Evolutionary conservation across 2,329 filamentous ascomycete species (phyloP).

Genomic region (Domatiomyces globalis): DNA sequence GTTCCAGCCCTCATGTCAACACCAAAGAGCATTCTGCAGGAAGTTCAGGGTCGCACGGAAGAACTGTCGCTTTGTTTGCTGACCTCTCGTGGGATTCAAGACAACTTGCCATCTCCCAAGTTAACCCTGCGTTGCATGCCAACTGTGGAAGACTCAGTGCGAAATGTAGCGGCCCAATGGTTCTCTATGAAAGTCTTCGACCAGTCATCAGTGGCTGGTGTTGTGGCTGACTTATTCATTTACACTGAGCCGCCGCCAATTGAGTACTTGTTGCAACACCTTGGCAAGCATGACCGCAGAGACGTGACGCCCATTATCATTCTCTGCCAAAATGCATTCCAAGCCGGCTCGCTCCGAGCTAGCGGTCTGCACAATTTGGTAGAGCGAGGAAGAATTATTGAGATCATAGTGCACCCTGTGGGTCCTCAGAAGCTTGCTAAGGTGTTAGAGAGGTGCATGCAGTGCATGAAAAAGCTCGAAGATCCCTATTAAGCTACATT

Average conservation of each 20-base stretch:
- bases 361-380: conserved; percentile 17
- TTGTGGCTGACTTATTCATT: conserved; percentile 11
- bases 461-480: conserved; percentile 9
- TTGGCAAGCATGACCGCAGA: conserved; percentile 19
- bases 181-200: conserved; percentile 6
- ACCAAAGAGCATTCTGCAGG: conserved; percentile 3
- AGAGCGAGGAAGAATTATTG: conserved; percentile 22
- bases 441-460: conserved; percentile 19
- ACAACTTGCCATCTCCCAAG: neutral
- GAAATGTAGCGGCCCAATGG: conserved; percentile 9
- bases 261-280: conserved; percentile 26
- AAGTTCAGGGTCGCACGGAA: conserved; percentile 6
- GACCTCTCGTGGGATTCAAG: neutral
- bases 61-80: conserved; percentile 11
- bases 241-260: conserved; percentile 19
- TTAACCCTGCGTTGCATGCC: conserved; percentile 7
- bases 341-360: conserved; percentile 21
- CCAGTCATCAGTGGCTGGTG: conserved; percentile 4
- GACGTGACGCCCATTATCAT: conserved; percentile 24
- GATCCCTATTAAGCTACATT: neutral
- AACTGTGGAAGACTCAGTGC: conserved; percentile 11
- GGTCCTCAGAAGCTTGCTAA: conserved; percentile 30
- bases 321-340: conserved; percentile 25
- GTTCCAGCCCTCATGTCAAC: neutral
- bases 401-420: conserved; percentile 28